Evolutionary conservation across 495 filamentous ascomycete species (phyloP).

Genomic region (Aspergillus haitiensis): DNA sequence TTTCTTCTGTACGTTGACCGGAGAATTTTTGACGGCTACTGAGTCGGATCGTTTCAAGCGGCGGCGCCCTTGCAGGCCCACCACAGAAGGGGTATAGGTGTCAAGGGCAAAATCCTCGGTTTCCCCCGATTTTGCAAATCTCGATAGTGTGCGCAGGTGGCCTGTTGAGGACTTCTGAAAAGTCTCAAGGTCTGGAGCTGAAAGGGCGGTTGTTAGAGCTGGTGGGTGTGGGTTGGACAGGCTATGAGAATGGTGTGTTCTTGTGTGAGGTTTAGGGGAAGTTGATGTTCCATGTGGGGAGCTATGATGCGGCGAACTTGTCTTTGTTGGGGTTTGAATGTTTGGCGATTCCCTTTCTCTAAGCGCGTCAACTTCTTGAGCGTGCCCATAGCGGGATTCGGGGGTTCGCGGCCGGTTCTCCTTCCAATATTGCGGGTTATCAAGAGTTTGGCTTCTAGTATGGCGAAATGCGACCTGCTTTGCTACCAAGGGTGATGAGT

Average conservation of each 20-base stretch:
- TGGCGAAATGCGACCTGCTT: conserved; percentile 39
- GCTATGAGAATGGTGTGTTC: conserved; percentile 38
- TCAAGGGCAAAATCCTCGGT: conserved; percentile 77
- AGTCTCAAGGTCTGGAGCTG: conserved; percentile 69
- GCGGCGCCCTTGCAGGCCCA: conserved; percentile 79
- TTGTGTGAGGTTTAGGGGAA: conserved; percentile 43
- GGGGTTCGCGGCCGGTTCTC: conserved; percentile 38
- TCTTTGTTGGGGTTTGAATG: conserved; percentile 35
- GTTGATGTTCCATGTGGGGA: conserved; percentile 34
- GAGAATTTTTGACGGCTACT: conserved; percentile 45
- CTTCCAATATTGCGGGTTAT: conserved; percentile 40
- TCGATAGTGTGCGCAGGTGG: conserved; percentile 85
- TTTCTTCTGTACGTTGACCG: conserved; percentile 48
- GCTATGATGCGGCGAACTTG: conserved; percentile 34
- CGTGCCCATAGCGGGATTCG: conserved; percentile 31
- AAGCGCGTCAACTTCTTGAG: conserved; percentile 38
- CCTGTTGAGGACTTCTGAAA: conserved; percentile 82
- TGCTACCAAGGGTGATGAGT: conserved; percentile 40
- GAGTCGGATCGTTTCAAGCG: conserved; percentile 75
- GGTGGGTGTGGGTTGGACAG: conserved; percentile 46
- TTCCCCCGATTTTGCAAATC: conserved; percentile 71
- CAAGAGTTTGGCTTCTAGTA: conserved; percentile 46
- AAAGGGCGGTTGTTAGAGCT: conserved; percentile 49
- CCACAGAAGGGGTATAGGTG: conserved; percentile 74
- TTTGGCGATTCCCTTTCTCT: conserved; percentile 27